These are phyloP conservation scores for Spirogloea muscicola DNA, from an alignment of 139 green algal species.

Conservation along the genomic window DNA sequence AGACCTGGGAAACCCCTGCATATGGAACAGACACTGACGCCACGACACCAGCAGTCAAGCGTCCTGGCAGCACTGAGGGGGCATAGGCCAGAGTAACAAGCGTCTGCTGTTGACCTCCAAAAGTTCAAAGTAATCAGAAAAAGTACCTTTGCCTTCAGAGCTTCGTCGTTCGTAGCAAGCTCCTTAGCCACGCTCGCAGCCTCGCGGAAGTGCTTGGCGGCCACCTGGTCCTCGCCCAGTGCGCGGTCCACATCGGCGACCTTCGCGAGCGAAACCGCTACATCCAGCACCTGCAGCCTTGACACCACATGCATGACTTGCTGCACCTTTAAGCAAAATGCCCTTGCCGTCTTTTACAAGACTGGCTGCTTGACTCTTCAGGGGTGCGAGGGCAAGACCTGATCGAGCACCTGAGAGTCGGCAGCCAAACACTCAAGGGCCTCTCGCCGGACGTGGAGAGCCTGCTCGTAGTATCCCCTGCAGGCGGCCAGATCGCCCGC, in stretches of 20 bases:
- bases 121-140: neutral
- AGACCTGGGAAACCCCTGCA: too few species aligned
- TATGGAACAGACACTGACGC: too few species aligned
- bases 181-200: conserved; percentile 1
- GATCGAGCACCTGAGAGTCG: too few species aligned
- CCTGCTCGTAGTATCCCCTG: conserved; percentile 33
- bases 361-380: too few species aligned
- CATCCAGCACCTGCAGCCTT: conserved; percentile 46
- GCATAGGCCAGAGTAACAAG: too few species aligned
- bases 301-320: too few species aligned
- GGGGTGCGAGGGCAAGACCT: too few species aligned
- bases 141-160: neutral
- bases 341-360: too few species aligned
- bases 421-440: too few species aligned
- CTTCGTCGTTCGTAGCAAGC: neutral
- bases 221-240: conserved; percentile 1
- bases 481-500: conserved; percentile 27
- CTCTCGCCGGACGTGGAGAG: conserved; percentile 37
- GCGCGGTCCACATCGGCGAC: conserved; percentile 46
- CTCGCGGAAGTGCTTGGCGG: conserved; percentile 5
- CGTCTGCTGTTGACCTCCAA: too few species aligned
- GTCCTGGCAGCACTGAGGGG: too few species aligned
- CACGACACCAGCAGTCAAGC: too few species aligned
- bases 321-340: neutral
- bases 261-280: conserved; percentile 49